Evolutionary conservation across 208 protist genomes (phyloP), one percentile per base, ranked within the genome.

Genomic region (Leishmania aethiopica): DNA sequence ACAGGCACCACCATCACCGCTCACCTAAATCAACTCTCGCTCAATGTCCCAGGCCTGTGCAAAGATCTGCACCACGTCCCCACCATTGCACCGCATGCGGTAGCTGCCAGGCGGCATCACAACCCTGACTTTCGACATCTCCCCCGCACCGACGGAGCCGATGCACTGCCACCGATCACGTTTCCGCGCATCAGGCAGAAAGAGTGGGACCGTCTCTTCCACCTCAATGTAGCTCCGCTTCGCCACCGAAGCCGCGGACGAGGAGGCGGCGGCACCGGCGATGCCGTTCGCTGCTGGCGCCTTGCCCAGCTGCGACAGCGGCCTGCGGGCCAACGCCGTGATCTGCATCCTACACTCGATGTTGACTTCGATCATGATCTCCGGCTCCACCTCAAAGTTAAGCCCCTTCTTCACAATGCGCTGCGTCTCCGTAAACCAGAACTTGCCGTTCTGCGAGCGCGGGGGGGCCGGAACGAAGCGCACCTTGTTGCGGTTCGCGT

Each of bases 1-100:
- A 66, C 11, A 35, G 40, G 37, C 53, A 51, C 49, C 73, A 11
- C 32, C 70, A 74, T 45, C 73, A 64, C 22, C 10, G 45, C 32
- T 51, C 28, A 49, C 47, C 81, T 89, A 96, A 55, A 81, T 78
- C 32, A 97, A 78, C 77, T 95, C 88, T 25, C 87, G 87, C 77
- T 95, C 91, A 11, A 97, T 67, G 73, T 97, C 94, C 91, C 91
- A 96, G n/a, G 87, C 90, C 84, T 96, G 92, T 3, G 91, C 90
- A 83, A 96, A 97, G 37, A 96, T 83, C 59, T 92, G 91, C 37
- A 97, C 73, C 3, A 89, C 77, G 35, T 80, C 78, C 13, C 69
- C 69, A 13, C 93, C 92, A 25, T 90, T 51, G 51, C 81, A 93
- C 7, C 93, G 91, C 57, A 97, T 57, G 45, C 88, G 84, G 80